Conservation (phyloP, 441 rosid species). For the California macrophylla region DNA sequence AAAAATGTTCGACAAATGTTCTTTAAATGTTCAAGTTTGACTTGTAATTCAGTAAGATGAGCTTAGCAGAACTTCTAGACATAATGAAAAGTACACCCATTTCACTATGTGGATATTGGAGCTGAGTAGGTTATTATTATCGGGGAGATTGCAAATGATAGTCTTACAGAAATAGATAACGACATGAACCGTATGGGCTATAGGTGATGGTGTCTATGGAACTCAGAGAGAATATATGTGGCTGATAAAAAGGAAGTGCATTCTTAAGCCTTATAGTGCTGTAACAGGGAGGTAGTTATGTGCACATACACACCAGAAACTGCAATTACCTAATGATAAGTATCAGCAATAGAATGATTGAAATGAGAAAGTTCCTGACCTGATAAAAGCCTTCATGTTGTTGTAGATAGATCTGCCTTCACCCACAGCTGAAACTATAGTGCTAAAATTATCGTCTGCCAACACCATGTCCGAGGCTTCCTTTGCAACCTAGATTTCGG, state of each 20-base stretch:
- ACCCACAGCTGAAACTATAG: conserved; percentile 39
- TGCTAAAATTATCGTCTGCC: conserved; percentile 41
- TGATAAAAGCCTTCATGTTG: conserved; percentile 46
- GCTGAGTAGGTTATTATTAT: too few species aligned
- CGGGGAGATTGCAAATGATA: not conserved
- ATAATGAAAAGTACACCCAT: too few species aligned
- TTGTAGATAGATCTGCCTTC: conserved; percentile 42
- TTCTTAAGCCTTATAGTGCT: too few species aligned
- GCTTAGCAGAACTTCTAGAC: too few species aligned
- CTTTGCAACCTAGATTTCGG: conserved; percentile 32
- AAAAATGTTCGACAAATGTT: too few species aligned
- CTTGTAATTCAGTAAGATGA: too few species aligned
- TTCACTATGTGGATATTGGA: too few species aligned
- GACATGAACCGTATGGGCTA: not conserved
- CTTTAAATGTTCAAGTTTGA: too few species aligned
- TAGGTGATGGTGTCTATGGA: not conserved
- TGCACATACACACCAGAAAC: not conserved
- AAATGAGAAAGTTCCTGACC: conserved; percentile 12
- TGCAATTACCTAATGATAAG: not conserved
- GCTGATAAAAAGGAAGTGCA: too few species aligned
- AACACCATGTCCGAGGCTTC: conserved; percentile 47
- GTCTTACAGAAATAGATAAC: not conserved
- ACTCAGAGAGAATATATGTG: not conserved
- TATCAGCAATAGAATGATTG: not conserved
- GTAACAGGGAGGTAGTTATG: too few species aligned